A percentile compares a stretch with the other conserved stretches of the same genome.
These are phyloP conservation scores for Thalassiosira tumida DNA, from an alignment of 352 stramenopile genomes.

Conservation along the genomic window DNA sequence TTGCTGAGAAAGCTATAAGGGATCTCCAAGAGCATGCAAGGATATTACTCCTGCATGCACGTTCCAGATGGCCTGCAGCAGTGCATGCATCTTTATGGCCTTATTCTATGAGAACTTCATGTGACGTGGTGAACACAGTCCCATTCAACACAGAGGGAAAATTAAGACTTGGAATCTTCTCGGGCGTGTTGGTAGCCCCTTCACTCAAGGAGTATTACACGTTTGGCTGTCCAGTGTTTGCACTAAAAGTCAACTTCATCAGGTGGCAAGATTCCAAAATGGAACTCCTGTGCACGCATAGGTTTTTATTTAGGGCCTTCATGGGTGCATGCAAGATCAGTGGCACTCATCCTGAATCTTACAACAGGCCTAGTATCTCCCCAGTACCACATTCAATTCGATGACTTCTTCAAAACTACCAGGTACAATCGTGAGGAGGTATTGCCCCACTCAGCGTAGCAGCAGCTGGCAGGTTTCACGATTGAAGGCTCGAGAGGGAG, in stretches of 20 bases:
- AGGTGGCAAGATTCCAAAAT: slow-evolving; percentile 76
- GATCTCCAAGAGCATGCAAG: slow-evolving; percentile 49
- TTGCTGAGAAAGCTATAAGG: slow-evolving; percentile 71
- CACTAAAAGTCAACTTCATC: slow-evolving; percentile 70
- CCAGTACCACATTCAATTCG: slow-evolving; percentile 76
- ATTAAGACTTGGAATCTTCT: neutral
- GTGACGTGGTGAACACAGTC: slow-evolving; percentile 40
- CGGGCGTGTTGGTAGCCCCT: neutral
- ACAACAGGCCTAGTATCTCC: slow-evolving; percentile 65
- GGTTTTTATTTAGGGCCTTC: slow-evolving; percentile 43
- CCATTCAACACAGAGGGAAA: slow-evolving; percentile 63
- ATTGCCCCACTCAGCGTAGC: no score
- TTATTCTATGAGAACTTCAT: slow-evolving; percentile 72
- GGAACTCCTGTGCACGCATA: slow-evolving; percentile 31
- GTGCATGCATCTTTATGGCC: slow-evolving; percentile 71
- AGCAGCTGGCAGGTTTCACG: no score
- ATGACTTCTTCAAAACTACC: slow-evolving; percentile 68
- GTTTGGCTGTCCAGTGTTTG: slow-evolving; percentile 78
- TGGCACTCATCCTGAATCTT: slow-evolving; percentile 58
- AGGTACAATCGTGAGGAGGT: no score
- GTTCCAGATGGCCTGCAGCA: slow-evolving; percentile 61
- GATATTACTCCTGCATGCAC: slow-evolving; percentile 64
- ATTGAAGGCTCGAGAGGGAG: no score
- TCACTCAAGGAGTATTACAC: neutral
- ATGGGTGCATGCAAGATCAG: neutral